Base-by-base conservation (phyloP, 441 rosid genomes). In the Populus hybrid region DNA sequence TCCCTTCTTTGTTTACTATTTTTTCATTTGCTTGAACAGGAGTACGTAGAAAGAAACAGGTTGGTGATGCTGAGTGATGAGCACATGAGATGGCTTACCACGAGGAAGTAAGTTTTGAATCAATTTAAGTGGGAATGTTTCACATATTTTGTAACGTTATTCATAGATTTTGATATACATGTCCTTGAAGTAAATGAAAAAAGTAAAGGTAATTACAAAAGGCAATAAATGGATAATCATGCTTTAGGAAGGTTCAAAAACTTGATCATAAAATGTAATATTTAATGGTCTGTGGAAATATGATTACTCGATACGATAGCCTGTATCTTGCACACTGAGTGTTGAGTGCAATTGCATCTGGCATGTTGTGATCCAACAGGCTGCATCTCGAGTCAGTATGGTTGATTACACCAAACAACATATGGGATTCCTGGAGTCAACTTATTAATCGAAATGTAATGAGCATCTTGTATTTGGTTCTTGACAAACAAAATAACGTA, bases 31-130 rank as follows among this genome's bases (percentile, higher is more conserved):
- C 65, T 73, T 81, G 77, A 50, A 65, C 87, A 88, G 91, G 85
- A 71, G 63, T 30, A 32, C 84, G 82, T 24, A 78, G 89, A 76
- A 88, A 74, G 82, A 86, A 88, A 77, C 69, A 30, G 14, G 68
- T 57, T 10, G 75, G 74, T 46, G 74, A 78, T 34, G 12, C n/a
- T 73, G 68, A 34, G 34, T 46, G 20, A 46, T 14, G 16, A 24
- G 69, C 69, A 65, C 30, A 65, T n/a, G 30, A 11, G 65, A 74
- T 69, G 61, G 71, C 63, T 57, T 11, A 69, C 57, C 63, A 34
- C 35, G 28, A 36, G 59, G 40, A 16, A 67, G 14, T 24, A 5
- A 2, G 28, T 8, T 74, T 28, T 20, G 21, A 20, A 61, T 77
- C 46, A 32, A 64, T 7, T 35, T 46, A 50, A 63, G 67, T 24